phyloP scores from a whole-genome alignment of 2,329 filamentous ascomycete genomes.

The Alternaria sp. region DNA sequence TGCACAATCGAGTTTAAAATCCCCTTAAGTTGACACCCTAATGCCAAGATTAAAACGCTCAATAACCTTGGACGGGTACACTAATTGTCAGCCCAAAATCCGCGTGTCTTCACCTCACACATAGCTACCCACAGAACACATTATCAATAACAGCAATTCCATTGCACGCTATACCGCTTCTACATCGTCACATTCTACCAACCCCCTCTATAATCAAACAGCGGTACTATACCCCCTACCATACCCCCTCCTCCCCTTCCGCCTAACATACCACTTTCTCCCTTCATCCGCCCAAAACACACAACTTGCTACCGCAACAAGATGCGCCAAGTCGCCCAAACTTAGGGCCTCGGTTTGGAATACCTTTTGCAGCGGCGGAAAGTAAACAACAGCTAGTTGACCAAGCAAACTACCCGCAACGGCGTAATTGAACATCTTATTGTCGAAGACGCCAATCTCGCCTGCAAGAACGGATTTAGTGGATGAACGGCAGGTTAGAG shows the following conservation, averaged over 20 bases:
- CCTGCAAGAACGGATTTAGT: constrained; percentile 87
- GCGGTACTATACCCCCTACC: constrained; percentile 51
- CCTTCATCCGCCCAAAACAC: constrained; percentile 96
- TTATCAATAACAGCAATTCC: background rate
- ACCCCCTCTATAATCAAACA: constrained; percentile 41
- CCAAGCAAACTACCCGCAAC: constrained; percentile 85
- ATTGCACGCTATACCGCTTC: background rate
- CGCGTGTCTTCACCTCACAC: background rate
- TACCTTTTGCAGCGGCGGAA: constrained; percentile 89
- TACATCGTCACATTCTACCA: background rate
- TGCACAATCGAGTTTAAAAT: too few relatives aligned
- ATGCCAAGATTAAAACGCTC: too few relatives aligned
- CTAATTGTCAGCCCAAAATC: background rate
- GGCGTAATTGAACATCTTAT: constrained; percentile 96
- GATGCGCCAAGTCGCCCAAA: constrained; percentile 74
- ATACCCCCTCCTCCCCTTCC: constrained; percentile 44
- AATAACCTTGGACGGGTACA: background rate
- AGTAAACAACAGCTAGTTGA: constrained; percentile 90
- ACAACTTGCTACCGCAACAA: constrained; percentile 80
- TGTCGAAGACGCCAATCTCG: constrained; percentile 82
- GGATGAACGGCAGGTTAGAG: constrained; percentile 89
- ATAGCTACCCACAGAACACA: background rate
- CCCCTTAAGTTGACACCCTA: too few relatives aligned
- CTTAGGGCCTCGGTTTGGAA: constrained; percentile 93
- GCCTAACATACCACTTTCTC: constrained; percentile 72